Evolutionary conservation across 2,329 filamentous ascomycete genomes (phyloP).

Genomic region (Calonectria henricotiae): DNA sequence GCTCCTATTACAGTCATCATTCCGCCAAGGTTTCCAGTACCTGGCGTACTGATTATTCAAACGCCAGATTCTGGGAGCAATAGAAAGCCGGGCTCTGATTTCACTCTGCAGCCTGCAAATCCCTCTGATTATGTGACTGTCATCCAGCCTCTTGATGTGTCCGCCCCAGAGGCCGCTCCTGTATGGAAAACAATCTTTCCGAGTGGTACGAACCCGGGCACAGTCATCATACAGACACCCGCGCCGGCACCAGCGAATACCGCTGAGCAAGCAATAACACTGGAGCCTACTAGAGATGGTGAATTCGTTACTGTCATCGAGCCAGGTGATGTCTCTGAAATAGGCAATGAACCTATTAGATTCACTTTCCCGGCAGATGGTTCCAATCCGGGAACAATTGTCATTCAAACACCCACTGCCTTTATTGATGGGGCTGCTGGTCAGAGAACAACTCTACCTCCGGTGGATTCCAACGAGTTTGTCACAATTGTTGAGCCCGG

Average conservation of each 20-base stretch:
- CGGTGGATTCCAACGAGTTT: background rate
- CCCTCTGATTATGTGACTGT: constrained; percentile 43
- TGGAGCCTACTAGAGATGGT: constrained; percentile 34
- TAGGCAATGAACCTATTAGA: constrained; percentile 39
- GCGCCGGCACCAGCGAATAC: background rate
- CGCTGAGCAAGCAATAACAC: constrained; percentile 33
- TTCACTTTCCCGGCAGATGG: constrained; percentile 44
- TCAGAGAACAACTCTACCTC: background rate
- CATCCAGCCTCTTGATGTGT: constrained; percentile 35
- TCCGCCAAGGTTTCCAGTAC: constrained; percentile 33
- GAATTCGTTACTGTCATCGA: constrained; percentile 47
- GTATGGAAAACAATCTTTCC: constrained; percentile 41
- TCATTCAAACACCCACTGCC: constrained; percentile 43
- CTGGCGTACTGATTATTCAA: constrained; percentile 47
- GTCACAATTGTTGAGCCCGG: constrained; percentile 11
- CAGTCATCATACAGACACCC: constrained; percentile 45
- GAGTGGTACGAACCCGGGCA: constrained; percentile 42
- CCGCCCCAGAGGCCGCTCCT: constrained; percentile 4
- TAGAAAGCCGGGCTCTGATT: constrained; percentile 25
- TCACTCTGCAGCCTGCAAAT: constrained; percentile 39
- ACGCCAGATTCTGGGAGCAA: constrained; percentile 30
- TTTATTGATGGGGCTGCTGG: constrained; percentile 6
- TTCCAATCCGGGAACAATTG: constrained; percentile 44
- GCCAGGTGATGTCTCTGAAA: constrained; percentile 34
- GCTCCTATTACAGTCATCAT: constrained; percentile 42